Base-by-base conservation (phyloP, 2,329 filamentous ascomycete species). In the Fusarium marasasianum region DNA sequence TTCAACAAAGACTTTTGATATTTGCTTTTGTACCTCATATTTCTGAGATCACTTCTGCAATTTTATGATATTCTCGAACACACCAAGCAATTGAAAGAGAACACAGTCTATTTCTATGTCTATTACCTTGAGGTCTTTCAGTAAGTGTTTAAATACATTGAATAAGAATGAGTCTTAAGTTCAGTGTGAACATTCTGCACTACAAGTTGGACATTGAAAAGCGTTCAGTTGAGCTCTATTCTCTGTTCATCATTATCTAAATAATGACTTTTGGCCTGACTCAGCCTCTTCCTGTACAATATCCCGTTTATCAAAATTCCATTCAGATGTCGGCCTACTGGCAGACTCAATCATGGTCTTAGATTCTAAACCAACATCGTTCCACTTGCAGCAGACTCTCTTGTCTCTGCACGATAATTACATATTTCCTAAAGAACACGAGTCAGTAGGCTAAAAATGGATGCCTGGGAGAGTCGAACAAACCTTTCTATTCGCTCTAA, bases 401-500 rank as follows among this genome's bases (percentile, higher is more conserved):
- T 43, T 18, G 1, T 14, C 8, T 43, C 37, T 3, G 12, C n/a
- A 5, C 5, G 4, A 29, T n/a, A 35, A 33, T 61, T 38, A 17
- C 58, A 66, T 0, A 57, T 45, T 24, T 57, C 31, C 63, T 66
- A 1, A 8, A 15, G 0, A 17, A 1, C 2, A 0, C 7, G 0
- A 3, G 31, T 31, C 2, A 59, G 24, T 6, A 37, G 3, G 6
- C 13, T 1, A 5, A 22, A 12, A 20, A 1, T 5, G 0, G 13
- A 15, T 3, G 17, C 0, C 1, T 6, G 1, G 5, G 1, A 3
- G 2, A 14, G 13, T 11, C 2, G 8, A 0, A 24, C 50, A 3
- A 56, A 76, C 75, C 67, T 69, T 47, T 9, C 69, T 63, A 1
- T 57, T 75, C 2, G 44, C 17, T 31, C 81, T 29, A 77, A 85